Base-by-base conservation (phyloP, 306 rosid species). In the Pterocarpus santalinus region DNA sequence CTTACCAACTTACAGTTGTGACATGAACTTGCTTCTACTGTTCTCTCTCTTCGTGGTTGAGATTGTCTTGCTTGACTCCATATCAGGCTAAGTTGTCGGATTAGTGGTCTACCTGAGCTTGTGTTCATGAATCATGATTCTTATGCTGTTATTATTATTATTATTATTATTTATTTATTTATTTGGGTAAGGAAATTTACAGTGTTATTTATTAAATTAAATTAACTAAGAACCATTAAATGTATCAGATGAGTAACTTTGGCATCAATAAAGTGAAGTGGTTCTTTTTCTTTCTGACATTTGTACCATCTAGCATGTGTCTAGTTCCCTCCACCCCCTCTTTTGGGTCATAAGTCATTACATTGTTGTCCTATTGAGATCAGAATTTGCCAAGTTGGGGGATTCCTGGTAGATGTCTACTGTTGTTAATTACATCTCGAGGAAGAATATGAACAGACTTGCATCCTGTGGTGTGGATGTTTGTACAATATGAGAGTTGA, bases 151-250 rank as follows among this genome's bases (percentile, higher is more conserved):
- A 74, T 32, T 51, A 30, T 52, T n/a, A 14, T 30, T 22, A 22
- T 22, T 0, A 22, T 22, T 22, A 22, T 22, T 22, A 22, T 22
- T n/a, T n/a, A n/a, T n/a, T n/a, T 77, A 5, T 5, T 55, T 30
- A 6, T 43, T 78, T 56, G 41, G 8, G 15, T 39, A 53, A 47
- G 7, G 4, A 35, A 57, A 6, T 17, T 30, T 34, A 11, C 33
- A 70, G 35, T 63, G 7, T 41, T 46, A 43, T 32, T 76, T 44
- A 53, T 77, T 72, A 64, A 72, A 49, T n/a, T 60, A 55, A 47
- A 7, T 49, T 51, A 62, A 76, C 65, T 49, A 65, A 56, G 69
- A 76, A 51, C 52, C 56, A 17, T 51, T 39, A 43, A 44, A 58
- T 4, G 11, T 30, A 58, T 73, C 44, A 9, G 60, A 22, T 53